Percentiles rank a stretch among this genome's conserved stretches.
phyloP scores from a whole-genome alignment of 2,329 filamentous ascomycete species.

The Phialophora verrucosa region DNA sequence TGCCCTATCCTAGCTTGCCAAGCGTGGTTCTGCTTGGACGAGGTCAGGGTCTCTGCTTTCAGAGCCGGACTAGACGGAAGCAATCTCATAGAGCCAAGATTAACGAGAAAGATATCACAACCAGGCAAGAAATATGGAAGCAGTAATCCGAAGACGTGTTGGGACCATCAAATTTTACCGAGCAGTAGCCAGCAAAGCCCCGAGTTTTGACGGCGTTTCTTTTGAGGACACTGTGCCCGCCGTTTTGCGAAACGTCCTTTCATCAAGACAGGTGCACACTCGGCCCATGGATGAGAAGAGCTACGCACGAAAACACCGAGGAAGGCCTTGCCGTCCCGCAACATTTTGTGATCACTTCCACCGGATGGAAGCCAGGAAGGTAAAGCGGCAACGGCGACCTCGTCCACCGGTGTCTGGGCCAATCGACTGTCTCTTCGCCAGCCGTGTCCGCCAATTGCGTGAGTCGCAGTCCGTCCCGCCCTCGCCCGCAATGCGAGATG shows the following conservation, averaged over 20 bases:
- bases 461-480: neutral
- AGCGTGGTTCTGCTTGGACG: neutral
- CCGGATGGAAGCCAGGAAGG: slow-evolving; percentile 8
- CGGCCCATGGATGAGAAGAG: neutral
- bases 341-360: slow-evolving; percentile 26
- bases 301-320: slow-evolving; percentile 17
- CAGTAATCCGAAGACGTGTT: neutral
- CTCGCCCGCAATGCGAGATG: slow-evolving; percentile 1
- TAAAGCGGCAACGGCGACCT: slow-evolving; percentile 18
- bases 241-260: too few species aligned
- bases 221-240: neutral
- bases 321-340: neutral
- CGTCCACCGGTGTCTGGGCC: neutral
- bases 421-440: neutral
- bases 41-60: neutral
- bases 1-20: slow-evolving; percentile 1
- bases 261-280: neutral
- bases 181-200: slow-evolving; percentile 16
- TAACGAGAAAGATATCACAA: slow-evolving; percentile 1
- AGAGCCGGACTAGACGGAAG: slow-evolving; percentile 13
- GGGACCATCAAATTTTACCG: slow-evolving; percentile 6
- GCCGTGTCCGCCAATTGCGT: neutral
- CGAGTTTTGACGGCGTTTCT: neutral
- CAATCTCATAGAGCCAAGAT: slow-evolving; percentile 4
- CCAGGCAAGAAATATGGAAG: neutral